A percentile compares a stretch with the other conserved stretches of the same genome.
phyloP scores from a whole-genome alignment of 2,329 filamentous ascomycete genomes.

The Emmonsiellopsis sp. region DNA sequence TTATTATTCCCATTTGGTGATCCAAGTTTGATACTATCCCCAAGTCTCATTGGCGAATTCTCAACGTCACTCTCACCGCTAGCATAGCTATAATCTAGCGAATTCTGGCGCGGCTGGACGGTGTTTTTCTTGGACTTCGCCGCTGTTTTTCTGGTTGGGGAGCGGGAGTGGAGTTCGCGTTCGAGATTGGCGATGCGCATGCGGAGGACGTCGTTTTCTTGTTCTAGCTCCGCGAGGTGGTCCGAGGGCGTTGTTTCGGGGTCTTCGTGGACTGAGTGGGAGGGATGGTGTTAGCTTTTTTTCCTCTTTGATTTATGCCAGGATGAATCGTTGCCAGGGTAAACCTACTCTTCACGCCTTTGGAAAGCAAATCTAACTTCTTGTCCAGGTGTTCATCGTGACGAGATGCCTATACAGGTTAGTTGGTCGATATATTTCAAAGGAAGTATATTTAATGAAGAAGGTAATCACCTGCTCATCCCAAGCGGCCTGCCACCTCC shows the following conservation, averaged over 20 bases:
- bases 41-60: constrained; percentile 27
- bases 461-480: constrained; percentile 54
- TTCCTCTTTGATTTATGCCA: not conserved
- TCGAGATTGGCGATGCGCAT: constrained; percentile 57
- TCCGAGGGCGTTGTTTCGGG: constrained; percentile 46
- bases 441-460: not conserved
- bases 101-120: constrained; percentile 12
- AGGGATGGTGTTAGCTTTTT: constrained; percentile 11
- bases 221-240: constrained; percentile 54
- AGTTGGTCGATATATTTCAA: constrained; percentile 4
- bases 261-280: constrained; percentile 36
- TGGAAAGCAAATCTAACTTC: constrained; percentile 68
- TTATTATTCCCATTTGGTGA: constrained; percentile 13
- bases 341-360: constrained; percentile 41
- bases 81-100: constrained; percentile 21
- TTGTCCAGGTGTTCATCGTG: constrained; percentile 78
- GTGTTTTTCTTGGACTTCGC: constrained; percentile 22
- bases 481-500: constrained; percentile 70
- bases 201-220: constrained; percentile 62
- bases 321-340: constrained; percentile 17
- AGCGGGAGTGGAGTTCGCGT: constrained; percentile 55
- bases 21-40: constrained; percentile 29
- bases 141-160: constrained; percentile 47
- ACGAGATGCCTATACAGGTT: constrained; percentile 45
- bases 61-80: constrained; percentile 33